phyloP scores from a whole-genome alignment of 2,329 filamentous ascomycete species.

The Fusarium tanahbumbuense region DNA sequence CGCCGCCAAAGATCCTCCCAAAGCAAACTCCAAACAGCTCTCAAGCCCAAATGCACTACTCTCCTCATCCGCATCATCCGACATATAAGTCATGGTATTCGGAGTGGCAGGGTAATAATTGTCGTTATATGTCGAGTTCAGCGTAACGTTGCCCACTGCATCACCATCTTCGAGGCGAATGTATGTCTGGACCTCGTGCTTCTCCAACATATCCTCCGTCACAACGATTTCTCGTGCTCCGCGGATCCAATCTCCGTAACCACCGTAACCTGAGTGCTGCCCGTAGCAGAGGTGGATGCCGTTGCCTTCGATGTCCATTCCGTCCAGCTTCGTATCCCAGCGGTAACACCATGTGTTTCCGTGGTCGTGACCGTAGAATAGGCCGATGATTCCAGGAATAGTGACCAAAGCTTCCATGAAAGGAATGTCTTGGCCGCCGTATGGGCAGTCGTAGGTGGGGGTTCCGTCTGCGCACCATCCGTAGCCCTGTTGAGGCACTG shows the following conservation, averaged over 20 bases:
- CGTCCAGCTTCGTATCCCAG: conserved; percentile 56
- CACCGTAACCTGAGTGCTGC: conserved; percentile 76
- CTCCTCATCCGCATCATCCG: neutral
- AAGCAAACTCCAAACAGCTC: neutral
- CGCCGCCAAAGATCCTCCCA: conserved; percentile 14
- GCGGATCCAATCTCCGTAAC: conserved; percentile 73
- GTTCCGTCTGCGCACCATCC: conserved; percentile 58
- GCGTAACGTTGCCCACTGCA: conserved; percentile 61
- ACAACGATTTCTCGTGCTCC: conserved; percentile 68
- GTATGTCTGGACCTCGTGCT: conserved; percentile 66
- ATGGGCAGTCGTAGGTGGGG: conserved; percentile 51
- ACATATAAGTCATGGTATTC: conserved; percentile 50
- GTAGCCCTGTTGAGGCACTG: conserved; percentile 56
- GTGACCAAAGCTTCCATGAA: conserved; percentile 72
- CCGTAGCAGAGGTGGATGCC: conserved; percentile 68
- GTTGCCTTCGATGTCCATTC: conserved; percentile 54
- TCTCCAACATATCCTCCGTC: conserved; percentile 54
- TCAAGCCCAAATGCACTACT: neutral
- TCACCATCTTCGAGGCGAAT: conserved; percentile 68
- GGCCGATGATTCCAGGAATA: conserved; percentile 65
- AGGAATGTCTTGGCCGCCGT: conserved; percentile 64
- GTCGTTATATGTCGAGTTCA: conserved; percentile 70
- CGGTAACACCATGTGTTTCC: conserved; percentile 69
- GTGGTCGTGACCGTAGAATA: conserved; percentile 77
- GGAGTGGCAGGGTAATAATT: conserved; percentile 64